Evolutionary conservation across 768 basidiomycete species (phyloP), one percentile per base, ranked within the genome.

Genomic region (Macrolepiota dolichaula): DNA sequence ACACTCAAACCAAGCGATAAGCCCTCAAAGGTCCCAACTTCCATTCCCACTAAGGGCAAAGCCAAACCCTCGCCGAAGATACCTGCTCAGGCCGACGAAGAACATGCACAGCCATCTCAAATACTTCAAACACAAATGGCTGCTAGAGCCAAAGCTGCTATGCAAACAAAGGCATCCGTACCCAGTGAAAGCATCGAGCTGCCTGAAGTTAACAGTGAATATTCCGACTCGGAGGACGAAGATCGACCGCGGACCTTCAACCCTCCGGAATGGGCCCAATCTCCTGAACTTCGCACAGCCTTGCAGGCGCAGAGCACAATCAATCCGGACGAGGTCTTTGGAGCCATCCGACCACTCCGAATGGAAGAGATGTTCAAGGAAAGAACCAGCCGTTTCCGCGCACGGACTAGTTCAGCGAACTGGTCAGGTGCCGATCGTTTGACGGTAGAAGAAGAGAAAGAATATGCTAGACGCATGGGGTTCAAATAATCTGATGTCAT

Each of bases 121-220:
- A 65, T 85, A 52, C 68, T 87, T 12, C 86, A 89, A 63, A 79
- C 76, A 2, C 86, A 87, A 68, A 88, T 88, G 87, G 83, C 85
- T n/a, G 86, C 85, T 44, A 83, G 86, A 27, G 83, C 84, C 24
- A 85, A 86, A 69, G 87, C 87, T 25, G 81, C 84, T 13, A 79
- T 82, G 57, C 74, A 76, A 38, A 70, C 74, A 1, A 73, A 75
- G 40, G 81, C 85, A 10, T 70, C 76, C 2, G 71, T 88, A 59
- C 74, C 86, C 17, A 91, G 87, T 70, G 91, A 94, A 77, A 86
- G 81, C 69, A 92, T 96, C 66, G 94, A 95, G 67, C 79, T 99
- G 17, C 96, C 96, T 0, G 96, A 98, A 50, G 94, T 97, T 69
- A 90, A 94, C 68, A 94, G 92, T 75, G 96, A 98, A 68, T 98